Conservation (phyloP, 768 basidiomycete species). For the Suillus bovinus region DNA sequence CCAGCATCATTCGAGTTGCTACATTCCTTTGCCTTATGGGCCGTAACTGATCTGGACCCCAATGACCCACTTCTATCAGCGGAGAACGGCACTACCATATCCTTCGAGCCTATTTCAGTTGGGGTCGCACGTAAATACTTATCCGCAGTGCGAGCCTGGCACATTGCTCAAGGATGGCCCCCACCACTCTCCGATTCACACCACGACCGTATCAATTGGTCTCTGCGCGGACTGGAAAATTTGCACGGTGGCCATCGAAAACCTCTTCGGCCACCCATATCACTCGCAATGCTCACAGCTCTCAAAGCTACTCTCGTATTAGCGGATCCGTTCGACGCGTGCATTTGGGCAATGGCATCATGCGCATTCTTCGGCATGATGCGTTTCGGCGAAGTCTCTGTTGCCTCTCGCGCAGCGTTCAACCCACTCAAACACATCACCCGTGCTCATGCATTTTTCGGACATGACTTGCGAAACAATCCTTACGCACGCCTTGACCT, state of each 20-base stretch:
- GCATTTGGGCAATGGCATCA: constrained; percentile 37
- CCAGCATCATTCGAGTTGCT: constrained; percentile 16
- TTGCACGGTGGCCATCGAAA: too few relatives aligned
- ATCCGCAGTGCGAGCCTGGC: too few relatives aligned
- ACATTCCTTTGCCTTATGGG: constrained; percentile 39
- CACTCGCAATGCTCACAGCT: constrained; percentile 30
- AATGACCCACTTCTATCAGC: constrained; percentile 16
- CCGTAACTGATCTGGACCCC: constrained; percentile 29
- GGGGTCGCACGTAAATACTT: neutral
- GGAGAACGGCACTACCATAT: too few relatives aligned
- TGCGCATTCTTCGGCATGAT: constrained; percentile 44
- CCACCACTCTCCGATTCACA: too few relatives aligned
- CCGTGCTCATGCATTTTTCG: constrained; percentile 10
- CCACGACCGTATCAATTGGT: too few relatives aligned
- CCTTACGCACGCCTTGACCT: constrained; percentile 30
- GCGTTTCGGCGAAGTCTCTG: constrained; percentile 39
- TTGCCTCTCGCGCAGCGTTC: constrained; percentile 23
- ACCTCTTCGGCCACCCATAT: too few relatives aligned
- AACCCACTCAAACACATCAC: constrained; percentile 24
- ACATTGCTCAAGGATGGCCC: too few relatives aligned
- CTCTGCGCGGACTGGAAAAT: too few relatives aligned
- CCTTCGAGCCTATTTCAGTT: neutral
- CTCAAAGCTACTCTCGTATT: constrained; percentile 25
- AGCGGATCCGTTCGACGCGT: constrained; percentile 38
- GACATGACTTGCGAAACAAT: constrained; percentile 24